Evolutionary conservation across 164 flowering plant species (phyloP), one percentile per base, ranked within the genome.

Genomic region (Magnolia sinica): DNA sequence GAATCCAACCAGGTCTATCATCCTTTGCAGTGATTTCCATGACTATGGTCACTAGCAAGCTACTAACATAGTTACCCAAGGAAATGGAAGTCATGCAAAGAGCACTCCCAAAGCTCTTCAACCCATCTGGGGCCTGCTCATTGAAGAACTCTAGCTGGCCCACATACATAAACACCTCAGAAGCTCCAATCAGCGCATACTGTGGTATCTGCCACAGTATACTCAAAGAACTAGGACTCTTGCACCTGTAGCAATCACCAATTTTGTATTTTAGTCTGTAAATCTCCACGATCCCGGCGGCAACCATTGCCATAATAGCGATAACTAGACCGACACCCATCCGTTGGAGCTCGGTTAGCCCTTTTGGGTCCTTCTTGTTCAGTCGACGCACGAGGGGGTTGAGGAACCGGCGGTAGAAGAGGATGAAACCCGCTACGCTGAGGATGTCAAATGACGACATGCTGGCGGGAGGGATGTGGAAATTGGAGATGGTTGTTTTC

Each of bases 101-200:
- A 11, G 97, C 97, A 76, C 97, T 93, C 13, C 97, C 98, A 24
- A 95, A 93, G 82, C 97, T 92, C 83, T 93, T 95, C n/a, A 95
- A 83, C 23, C 94, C 93, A 72, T 93, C 97, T 1, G 97, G 98
- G 11, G 95, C 80, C 76, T 92, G 97, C 2, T 87, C 92, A 70
- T 91, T 93, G 87, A 91, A 95, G 83, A 95, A 95, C 80, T 92
- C 98, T 59, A 95, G 77, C 76, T 95, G 98, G 10, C 93, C 92
- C 1, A 92, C 98, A 68, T 90, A 94, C 97, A 94, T 92, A 82
- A 92, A 92, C 18, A 92, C 97, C 78, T 95, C 97, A 0, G 98
- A 95, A 5, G 92, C 97, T 58, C 97, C 97, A 10, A 95, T 88
- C 1, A 91, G 76, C 58, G 83, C 86, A 70, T 95, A 93, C 79